phyloP scores from a whole-genome alignment of 352 stramenopile species.

The Paralagenidium karlingii region DNA sequence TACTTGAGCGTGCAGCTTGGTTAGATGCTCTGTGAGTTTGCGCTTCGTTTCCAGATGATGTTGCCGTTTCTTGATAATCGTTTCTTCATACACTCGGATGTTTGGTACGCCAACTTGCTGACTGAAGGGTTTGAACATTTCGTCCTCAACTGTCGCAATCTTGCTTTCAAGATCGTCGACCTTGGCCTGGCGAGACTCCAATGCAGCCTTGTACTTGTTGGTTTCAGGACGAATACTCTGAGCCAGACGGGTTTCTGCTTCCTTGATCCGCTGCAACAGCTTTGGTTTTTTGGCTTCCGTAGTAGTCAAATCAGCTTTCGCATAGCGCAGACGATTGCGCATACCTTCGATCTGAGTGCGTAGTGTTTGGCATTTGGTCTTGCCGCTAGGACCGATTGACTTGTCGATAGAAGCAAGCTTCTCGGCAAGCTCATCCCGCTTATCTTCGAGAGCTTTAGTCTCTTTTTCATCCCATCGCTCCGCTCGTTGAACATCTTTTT shows the following conservation, averaged over 20 bases:
- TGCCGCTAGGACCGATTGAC: slow-evolving; percentile 17
- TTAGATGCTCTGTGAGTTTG: slow-evolving; percentile 64
- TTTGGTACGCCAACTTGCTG: slow-evolving; percentile 58
- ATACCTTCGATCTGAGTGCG: slow-evolving; percentile 58
- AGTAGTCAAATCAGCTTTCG: slow-evolving; percentile 56
- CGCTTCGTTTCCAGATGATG: slow-evolving; percentile 53
- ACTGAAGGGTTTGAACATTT: slow-evolving; percentile 81
- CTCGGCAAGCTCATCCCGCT: slow-evolving; percentile 76
- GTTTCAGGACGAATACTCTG: slow-evolving; percentile 49
- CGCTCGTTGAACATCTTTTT: slow-evolving; percentile 69
- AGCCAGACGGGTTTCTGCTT: slow-evolving; percentile 33
- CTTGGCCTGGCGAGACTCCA: slow-evolving; percentile 27
- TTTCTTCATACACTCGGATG: slow-evolving; percentile 89
- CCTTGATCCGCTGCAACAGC: slow-evolving; percentile 40
- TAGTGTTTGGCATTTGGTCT: slow-evolving; percentile 19
- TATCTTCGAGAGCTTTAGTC: slow-evolving; percentile 66
- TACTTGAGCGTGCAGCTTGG: slow-evolving; percentile 77
- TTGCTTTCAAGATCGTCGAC: slow-evolving; percentile 33
- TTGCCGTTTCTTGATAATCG: slow-evolving; percentile 78
- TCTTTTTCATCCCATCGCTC: slow-evolving; percentile 91
- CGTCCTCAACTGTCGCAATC: slow-evolving; percentile 65
- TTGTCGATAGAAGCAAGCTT: slow-evolving; percentile 45
- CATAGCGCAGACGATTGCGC: slow-evolving; percentile 57
- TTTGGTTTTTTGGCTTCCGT: slow-evolving; percentile 62
- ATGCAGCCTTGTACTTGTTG: slow-evolving; percentile 31